Base-by-base conservation (phyloP, 2,329 filamentous ascomycete species). In the Aspergillus arachidicola region DNA sequence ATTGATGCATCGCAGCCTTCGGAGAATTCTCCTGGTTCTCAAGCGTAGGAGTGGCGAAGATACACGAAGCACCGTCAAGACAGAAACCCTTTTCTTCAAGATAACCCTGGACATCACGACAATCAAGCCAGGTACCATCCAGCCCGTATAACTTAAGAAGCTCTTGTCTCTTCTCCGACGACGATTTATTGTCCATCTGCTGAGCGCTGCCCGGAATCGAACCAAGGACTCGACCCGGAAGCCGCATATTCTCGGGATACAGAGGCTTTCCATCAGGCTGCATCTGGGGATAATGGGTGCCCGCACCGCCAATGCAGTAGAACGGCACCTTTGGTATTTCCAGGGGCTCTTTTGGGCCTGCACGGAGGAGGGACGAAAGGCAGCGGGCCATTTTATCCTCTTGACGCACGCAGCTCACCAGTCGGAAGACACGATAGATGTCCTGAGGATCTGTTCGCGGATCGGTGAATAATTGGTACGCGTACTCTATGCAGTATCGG, bases 251-350 rank as follows among this genome's bases (percentile, higher is more conserved):
- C 5, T 67, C 66, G 4, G 72, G 72, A 54, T 72, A 76, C 9
- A 72, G 68, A 23, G 68, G 73, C 38, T 75, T 77, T 0, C 79
- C 80, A 2, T 74, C 61, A 19, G 72, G 64, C 53, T 79, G 78
- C n/a, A 70, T 71, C 3, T 73, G 71, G 5, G 80, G 78, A 67
- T 88, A 91, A 70, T 89, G 89, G 1, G 87, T 89, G 0, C 91
- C 91, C 0, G 89, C 84, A 2, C 89, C 89, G 1, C 90, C 90
- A 21, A 93, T 80, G 65, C 88, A 83, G 41, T 88, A 83, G 59
- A 91, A 89, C 0, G 91, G 89, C 4, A 84, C 82, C 4, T 81
- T 79, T 80, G 85, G 88, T 59, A 85, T 79, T 61, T 87, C 83
- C 2, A 93, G 77, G 0, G 84, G 79, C 14, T 85, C 84, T 62